Evolutionary conservation across 495 filamentous ascomycete genomes (phyloP).

Genomic region (Tuber magnatum): DNA sequence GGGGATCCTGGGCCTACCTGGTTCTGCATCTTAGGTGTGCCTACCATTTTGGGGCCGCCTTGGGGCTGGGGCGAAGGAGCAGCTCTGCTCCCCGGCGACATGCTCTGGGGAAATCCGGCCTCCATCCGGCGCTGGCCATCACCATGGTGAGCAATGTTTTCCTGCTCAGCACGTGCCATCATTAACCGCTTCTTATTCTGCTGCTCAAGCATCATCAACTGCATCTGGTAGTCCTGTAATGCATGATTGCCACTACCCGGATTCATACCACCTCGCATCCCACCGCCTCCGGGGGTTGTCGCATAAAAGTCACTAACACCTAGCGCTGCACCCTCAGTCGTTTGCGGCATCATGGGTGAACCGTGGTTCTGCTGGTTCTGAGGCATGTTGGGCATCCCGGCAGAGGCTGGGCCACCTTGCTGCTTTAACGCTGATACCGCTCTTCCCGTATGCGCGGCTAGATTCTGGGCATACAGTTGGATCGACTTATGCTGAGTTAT

Average conservation of each 20-base stretch:
- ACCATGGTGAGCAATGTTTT: conserved; percentile 53
- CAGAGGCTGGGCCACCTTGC: conserved; percentile 46
- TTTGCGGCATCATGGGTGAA: conserved; percentile 69
- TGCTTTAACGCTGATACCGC: conserved; percentile 31
- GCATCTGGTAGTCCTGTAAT: conserved; percentile 98
- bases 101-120: conserved; percentile 53
- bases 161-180: conserved; percentile 96
- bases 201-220: conserved; percentile 95
- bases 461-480: conserved; percentile 74
- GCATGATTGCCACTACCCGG: conserved; percentile 72
- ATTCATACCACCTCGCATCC: conserved; percentile 51
- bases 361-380: conserved; percentile 55
- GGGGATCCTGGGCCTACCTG: conserved; percentile 73
- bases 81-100: conserved; percentile 74
- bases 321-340: conserved; percentile 52
- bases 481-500: conserved; percentile 68
- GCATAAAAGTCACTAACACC: conserved; percentile 63
- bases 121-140: conserved; percentile 53
- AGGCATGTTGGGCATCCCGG: conserved; percentile 39
- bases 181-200: conserved; percentile 96
- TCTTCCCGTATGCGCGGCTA: conserved; percentile 48
- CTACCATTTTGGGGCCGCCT: conserved; percentile 61
- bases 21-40: conserved; percentile 73
- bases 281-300: conserved; percentile 44
- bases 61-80: conserved; percentile 82